Base-by-base conservation (phyloP, 2,329 filamentous ascomycete genomes). In the Diplodia mutila region DNA sequence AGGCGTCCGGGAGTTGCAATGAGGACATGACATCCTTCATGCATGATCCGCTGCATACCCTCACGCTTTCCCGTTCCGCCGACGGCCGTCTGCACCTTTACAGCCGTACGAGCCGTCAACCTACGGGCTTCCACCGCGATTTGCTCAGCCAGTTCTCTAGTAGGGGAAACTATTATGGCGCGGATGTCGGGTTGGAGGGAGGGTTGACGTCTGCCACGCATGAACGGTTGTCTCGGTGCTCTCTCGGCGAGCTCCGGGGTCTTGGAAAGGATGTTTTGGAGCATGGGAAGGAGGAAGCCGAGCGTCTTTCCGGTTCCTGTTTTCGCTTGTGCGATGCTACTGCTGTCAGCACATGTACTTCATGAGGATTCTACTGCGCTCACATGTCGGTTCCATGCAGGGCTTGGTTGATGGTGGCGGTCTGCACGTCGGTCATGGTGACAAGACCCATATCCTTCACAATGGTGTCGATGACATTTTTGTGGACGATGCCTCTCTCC, bases 301-400 rank as follows among this genome's bases (percentile, higher is more conserved):
- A 98, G 82, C 0, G 95, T 99, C 82, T 99, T 99, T 77, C 95
- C 95, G 4, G 95, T 98, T 77, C 95, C 95, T 9, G 95, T 99
- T 81, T 92, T 97, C 69, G 95, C 95, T 82, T 98, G 95, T 55
- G 94, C 95, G 72, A 98, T 80, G 66, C 77, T 75, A 74, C 70
- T 67, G 69, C 73, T 69, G 66, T 42, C 21, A 32, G 46, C 9
- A 61, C 53, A 55, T 37, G 32, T 4, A n/a, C n/a, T 27, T 12
- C 2, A 1, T 18, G 16, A 4, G 29, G 21, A 39, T 23, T 12
- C 8, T 53, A 12, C 29, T 55, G 14, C 42, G 81, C 91, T 82
- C 85, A 94, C 91, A 97, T 85, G 79, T 97, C 94, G 69, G 85
- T 87, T 25, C 95, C 94, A 71, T 89, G 87, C 51, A 98, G 82